Percentiles rank a stretch among this genome's conserved stretches.
Conservation (phyloP, 495 filamentous ascomycete species). For the Penicillium desertorum region DNA sequence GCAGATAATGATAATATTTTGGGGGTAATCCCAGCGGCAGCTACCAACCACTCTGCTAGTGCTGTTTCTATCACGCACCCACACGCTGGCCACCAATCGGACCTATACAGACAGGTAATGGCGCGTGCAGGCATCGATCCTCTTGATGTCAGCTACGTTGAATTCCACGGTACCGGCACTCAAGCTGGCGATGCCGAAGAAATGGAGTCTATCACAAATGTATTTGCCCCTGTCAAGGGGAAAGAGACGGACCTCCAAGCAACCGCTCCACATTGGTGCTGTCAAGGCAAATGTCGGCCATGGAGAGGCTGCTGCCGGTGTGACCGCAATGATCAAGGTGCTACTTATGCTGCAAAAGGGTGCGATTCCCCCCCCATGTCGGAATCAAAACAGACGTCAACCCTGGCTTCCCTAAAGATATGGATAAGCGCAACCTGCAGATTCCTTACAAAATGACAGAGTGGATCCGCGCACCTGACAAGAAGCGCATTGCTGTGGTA, state of each 20-base stretch:
- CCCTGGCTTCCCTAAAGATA: conserved; percentile 21
- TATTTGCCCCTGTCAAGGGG: conserved; percentile 18
- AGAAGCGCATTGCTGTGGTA: conserved; percentile 29
- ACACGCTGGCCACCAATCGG: conserved; percentile 46
- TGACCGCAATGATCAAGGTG: conserved; percentile 2
- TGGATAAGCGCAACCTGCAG: conserved; percentile 28
- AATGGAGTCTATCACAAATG: conserved; percentile 26
- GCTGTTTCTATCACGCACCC: conserved; percentile 50
- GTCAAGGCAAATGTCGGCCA: conserved; percentile 5
- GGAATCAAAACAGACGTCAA: conserved; percentile 51
- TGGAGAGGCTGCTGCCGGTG: neutral
- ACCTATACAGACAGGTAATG: conserved; percentile 14
- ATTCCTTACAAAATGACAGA: conserved; percentile 20
- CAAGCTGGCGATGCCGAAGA: conserved; percentile 43
- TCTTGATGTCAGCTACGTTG: conserved; percentile 50
- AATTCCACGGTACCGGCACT: conserved; percentile 51
- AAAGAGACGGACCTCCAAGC: no score
- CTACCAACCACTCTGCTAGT: conserved; percentile 46
- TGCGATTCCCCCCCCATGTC: conserved; percentile 31
- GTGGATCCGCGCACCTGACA: neutral
- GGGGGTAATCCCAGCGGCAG: conserved; percentile 37
- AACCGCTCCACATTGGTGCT: neutral
- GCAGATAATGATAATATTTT: conserved; percentile 50
- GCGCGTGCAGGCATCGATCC: conserved; percentile 42
- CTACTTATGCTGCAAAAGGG: conserved; percentile 33